These are phyloP conservation scores for Boechera divaricarpa DNA, from an alignment of 345 rosid genomes.

Conservation along the genomic window DNA sequence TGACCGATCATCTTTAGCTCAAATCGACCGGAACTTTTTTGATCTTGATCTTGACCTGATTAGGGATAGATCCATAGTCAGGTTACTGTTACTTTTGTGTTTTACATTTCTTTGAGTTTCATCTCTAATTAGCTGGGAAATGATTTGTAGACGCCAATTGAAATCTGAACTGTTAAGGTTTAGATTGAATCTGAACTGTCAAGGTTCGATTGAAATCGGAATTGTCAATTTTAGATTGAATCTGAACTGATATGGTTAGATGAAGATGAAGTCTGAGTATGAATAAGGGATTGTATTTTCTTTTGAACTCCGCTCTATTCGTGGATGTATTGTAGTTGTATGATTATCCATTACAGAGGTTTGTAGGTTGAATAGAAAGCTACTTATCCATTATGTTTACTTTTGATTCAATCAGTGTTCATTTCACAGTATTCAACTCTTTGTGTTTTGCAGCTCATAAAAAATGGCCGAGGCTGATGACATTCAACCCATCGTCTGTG, in stretches of 20 bases:
- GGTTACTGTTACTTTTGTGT: constrained; percentile 4
- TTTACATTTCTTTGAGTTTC: neutral
- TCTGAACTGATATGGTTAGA: neutral
- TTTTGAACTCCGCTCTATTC: neutral
- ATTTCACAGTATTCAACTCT: neutral
- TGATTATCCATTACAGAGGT: neutral
- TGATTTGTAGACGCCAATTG: constrained; percentile 17
- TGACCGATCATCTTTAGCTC: constrained; percentile 37
- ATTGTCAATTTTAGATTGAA: neutral
- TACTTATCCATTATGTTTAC: neutral
- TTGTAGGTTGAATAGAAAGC: constrained; percentile 2
- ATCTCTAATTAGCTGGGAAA: constrained; percentile 17
- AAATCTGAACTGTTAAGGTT: neutral
- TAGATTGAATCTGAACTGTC: neutral
- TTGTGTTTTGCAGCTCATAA: constrained; percentile 35
- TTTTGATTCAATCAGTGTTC: neutral
- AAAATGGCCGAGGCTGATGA: constrained; percentile 54
- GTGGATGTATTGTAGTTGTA: constrained; percentile 24
- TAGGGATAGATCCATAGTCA: constrained; percentile 32
- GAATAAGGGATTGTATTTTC: neutral
- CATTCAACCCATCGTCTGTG: constrained; percentile 53
- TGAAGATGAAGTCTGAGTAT: constrained; percentile 19
- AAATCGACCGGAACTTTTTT: neutral
- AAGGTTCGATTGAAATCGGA: neutral
- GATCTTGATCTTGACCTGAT: constrained; percentile 7